Percentiles rank a stretch among this genome's conserved stretches.
Conservation (phyloP, 2,329 filamentous ascomycete species). For the Xylariaceae sp. region DNA sequence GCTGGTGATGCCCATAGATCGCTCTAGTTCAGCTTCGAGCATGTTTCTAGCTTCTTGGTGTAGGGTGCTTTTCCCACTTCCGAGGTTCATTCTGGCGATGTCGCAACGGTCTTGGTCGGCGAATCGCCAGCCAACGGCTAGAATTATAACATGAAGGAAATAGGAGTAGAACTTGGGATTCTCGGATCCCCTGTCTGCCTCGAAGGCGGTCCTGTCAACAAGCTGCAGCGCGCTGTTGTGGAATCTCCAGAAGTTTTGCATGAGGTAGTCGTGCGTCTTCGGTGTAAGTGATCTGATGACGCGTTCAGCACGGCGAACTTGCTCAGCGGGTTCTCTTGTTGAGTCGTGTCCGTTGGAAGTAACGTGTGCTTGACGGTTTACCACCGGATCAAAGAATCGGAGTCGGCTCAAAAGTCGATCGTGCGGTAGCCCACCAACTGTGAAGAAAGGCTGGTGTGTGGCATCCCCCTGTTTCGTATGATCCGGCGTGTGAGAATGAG, state of each 20-base stretch:
- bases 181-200: conserved; percentile 18
- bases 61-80: conserved; percentile 16
- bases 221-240: conserved; percentile 18
- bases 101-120: conserved; percentile 18
- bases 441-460: conserved; percentile 10
- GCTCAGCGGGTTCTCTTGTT: conserved; percentile 12
- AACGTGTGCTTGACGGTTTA: conserved; percentile 11
- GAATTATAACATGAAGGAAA: conserved; percentile 17
- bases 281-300: conserved; percentile 20
- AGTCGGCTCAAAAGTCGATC: conserved; percentile 11
- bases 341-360: conserved; percentile 5
- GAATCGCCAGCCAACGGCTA: conserved; percentile 19
- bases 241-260: conserved; percentile 20
- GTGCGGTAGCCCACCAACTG: conserved; percentile 2
- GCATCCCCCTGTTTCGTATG: conserved; percentile 6
- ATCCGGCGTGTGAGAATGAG: conserved; percentile 1
- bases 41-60: conserved; percentile 19
- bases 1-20: conserved; percentile 14
- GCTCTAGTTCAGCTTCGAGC: conserved; percentile 18
- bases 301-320: conserved; percentile 19
- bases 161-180: conserved; percentile 18
- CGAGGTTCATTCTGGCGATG: conserved; percentile 15
- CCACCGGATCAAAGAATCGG: conserved; percentile 14
- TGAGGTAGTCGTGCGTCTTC: conserved; percentile 18
- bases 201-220: conserved; percentile 17